A percentile compares a stretch with the other conserved stretches of the same genome.
Evolutionary conservation across 1,284 basidiomycete species (phyloP).

Genomic region (Cryptococcus depauperatus): DNA sequence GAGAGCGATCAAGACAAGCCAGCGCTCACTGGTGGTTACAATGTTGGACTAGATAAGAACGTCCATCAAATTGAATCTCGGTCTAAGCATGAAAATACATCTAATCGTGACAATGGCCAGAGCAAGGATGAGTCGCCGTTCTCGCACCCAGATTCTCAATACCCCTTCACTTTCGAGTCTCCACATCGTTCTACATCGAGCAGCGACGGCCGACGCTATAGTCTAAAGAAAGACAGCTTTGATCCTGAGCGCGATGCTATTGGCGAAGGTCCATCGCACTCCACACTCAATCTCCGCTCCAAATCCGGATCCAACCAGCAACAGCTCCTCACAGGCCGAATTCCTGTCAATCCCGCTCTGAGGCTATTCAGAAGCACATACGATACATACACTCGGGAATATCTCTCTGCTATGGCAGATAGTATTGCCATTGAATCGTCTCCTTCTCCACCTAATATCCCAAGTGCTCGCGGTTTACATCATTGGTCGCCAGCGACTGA

Average conservation of each 20-base stretch:
- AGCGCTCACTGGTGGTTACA: too few species aligned
- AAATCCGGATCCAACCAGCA: not conserved
- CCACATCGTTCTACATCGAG: constrained; percentile 37
- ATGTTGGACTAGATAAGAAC: too few species aligned
- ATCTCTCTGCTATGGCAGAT: constrained; percentile 82
- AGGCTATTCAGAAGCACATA: constrained; percentile 78
- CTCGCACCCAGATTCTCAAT: constrained; percentile 45
- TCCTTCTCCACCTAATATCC: constrained; percentile 52
- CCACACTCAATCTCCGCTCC: constrained; percentile 9
- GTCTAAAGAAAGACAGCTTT: constrained; percentile 5
- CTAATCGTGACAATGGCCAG: too few species aligned
- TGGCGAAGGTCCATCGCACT: constrained; percentile 13
- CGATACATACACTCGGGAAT: constrained; percentile 85
- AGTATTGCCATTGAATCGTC: constrained; percentile 63
- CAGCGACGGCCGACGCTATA: constrained; percentile 16
- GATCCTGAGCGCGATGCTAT: constrained; percentile 7
- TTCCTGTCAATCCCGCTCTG: constrained; percentile 56
- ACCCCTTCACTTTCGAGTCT: constrained; percentile 67
- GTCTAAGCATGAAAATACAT: too few species aligned
- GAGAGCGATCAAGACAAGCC: too few species aligned
- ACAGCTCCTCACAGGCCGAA: not conserved
- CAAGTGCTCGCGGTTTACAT: constrained; percentile 11
- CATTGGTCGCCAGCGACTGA: constrained; percentile 17
- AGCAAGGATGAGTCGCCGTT: constrained; percentile 34
- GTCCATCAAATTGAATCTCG: too few species aligned